Base-by-base conservation (phyloP, 208 protist species). In the Wallacemonas sp. region DNA sequence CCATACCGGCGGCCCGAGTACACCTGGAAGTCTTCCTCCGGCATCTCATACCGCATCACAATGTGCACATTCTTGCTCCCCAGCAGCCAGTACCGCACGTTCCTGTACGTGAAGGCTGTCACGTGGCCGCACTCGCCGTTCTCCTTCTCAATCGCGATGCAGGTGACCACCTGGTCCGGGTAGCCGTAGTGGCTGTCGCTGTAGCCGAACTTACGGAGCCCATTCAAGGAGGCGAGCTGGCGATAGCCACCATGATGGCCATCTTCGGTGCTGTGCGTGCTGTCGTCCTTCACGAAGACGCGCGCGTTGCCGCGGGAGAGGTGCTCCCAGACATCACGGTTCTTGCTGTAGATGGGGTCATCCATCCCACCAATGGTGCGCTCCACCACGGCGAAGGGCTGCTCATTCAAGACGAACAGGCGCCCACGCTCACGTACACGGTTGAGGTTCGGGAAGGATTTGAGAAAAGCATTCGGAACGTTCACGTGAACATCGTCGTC, bases 201-300 rank as follows among this genome's bases (percentile, higher is more conserved):
- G 56, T 70, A 75, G 68, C 77, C 71, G 39, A 91, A 91, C 73
- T 91, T 91, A 19, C 84, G 80, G 28, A 91, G 68, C 2, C 84
- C 84, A n/a, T 85, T 68, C 9, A 84, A 66, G 1, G 72, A 58
- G 8, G 65, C 70, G 1, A 91, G 68, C 27, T 60, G 49, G 0
- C 11, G 24, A 49, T 71, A 82, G 15, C 34, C 39, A 45, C 36
- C 15, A 62, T 59, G 46, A 17, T 9, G 11, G 34, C 44, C 21
- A 30, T 12, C 60, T 14, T 6, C 19, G 15, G 28, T 17, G 30
- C 49, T 47, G 11, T 34, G n/a, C 42, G 28, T 15, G 33, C 49
- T 49, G 24, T 34, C 17, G 65, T 47, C 38, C 24, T 31, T 12
- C 1, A 64, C 27, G 41, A 66, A 84, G 0, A 91, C 81, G 4